Conservation (phyloP, 148 eudicot species). For the Vaccinium corymbosum region DNA sequence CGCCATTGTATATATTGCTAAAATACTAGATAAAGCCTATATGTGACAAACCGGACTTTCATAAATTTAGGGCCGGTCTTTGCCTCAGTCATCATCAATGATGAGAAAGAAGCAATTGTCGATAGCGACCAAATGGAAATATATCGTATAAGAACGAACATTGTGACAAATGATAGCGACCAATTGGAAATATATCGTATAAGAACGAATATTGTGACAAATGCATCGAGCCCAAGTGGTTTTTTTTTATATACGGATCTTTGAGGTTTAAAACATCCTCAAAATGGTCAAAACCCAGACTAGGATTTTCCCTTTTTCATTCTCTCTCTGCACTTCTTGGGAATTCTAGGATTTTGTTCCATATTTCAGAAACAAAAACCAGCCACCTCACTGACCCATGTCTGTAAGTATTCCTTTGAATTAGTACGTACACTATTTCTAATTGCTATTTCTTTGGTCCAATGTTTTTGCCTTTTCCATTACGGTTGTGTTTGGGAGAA, state of each 20-base stretch:
- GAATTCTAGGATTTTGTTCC: not conserved
- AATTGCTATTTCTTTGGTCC: not conserved
- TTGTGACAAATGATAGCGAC: not conserved
- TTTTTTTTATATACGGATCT: not conserved
- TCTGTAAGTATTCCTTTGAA: conserved; percentile 24
- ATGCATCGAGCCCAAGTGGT: not conserved
- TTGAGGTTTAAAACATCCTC: not conserved
- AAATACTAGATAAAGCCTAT: too few relatives aligned
- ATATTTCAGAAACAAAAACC: not conserved
- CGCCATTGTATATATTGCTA: not conserved
- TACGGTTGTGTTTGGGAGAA: not conserved
- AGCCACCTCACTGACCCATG: conserved; percentile 5
- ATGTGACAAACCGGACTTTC: not conserved
- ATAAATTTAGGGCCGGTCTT: not conserved
- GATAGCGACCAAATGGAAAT: not conserved
- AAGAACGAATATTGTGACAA: not conserved
- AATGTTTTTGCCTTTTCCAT: not conserved
- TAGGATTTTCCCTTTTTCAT: not conserved
- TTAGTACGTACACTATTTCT: not conserved
- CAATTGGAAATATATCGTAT: not conserved
- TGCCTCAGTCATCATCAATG: not conserved
- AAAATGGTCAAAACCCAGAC: conserved; percentile 8
- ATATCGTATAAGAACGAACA: not conserved
- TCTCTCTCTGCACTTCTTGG: not conserved
- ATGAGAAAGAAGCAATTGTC: not conserved